Percentiles rank a stretch among this genome's conserved stretches.
Evolutionary conservation across 495 filamentous ascomycete species (phyloP).

Genomic region (Lepraria neglecta): DNA sequence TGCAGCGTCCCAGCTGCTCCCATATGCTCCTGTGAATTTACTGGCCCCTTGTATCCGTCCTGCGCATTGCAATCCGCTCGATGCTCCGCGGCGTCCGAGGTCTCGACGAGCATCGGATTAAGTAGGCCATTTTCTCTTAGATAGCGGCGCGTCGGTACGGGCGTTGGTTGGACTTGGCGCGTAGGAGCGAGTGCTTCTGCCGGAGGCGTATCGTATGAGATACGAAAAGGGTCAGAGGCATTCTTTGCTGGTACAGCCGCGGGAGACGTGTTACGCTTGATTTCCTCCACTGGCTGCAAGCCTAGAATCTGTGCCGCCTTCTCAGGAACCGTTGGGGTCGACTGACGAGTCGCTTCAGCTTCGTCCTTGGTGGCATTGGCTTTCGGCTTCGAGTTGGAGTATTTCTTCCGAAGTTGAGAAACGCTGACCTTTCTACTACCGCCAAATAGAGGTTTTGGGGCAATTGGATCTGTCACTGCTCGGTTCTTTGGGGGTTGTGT

Average conservation of each 20-base stretch:
- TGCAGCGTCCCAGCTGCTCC: slow-evolving; percentile 15
- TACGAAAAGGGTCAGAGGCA: slow-evolving; percentile 12
- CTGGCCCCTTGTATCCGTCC: not conserved
- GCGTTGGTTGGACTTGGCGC: slow-evolving; percentile 21
- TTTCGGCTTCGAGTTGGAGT: slow-evolving; percentile 24
- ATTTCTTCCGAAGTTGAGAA: slow-evolving; percentile 27
- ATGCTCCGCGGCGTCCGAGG: slow-evolving; percentile 2
- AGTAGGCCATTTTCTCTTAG: slow-evolving; percentile 20
- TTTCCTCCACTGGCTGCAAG: slow-evolving; percentile 6
- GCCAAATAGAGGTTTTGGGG: slow-evolving; percentile 20
- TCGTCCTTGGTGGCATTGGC: slow-evolving; percentile 3
- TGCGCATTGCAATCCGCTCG: not conserved
- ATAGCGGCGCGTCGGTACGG: slow-evolving; percentile 24
- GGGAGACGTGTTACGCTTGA: slow-evolving; percentile 13
- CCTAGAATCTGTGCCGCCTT: slow-evolving; percentile 24
- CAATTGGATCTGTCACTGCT: slow-evolving; percentile 26
- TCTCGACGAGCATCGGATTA: not conserved
- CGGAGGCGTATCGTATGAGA: slow-evolving; percentile 10
- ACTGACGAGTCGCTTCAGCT: not conserved
- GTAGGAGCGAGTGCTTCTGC: slow-evolving; percentile 3
- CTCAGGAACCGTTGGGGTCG: slow-evolving; percentile 11
- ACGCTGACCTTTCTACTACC: slow-evolving; percentile 21
- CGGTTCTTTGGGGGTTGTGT: slow-evolving; percentile 17
- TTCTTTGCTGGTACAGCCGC: slow-evolving; percentile 16
- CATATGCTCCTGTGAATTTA: slow-evolving; percentile 3